phyloP scores from a whole-genome alignment of 2,329 filamentous ascomycete species.

The Trichoderma polysporum region DNA sequence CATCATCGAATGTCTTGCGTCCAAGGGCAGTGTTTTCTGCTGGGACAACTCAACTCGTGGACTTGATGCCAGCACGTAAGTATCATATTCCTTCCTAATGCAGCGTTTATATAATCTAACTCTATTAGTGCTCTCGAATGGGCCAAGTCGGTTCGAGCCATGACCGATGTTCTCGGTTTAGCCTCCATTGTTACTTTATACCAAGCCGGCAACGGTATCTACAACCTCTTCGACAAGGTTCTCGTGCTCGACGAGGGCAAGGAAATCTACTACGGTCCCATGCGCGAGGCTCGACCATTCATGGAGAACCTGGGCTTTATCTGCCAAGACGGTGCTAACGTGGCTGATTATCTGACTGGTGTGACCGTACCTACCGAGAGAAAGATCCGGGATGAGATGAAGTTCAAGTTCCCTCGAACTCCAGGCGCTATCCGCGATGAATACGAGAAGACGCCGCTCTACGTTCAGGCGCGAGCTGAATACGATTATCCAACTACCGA shows the following conservation, averaged over 20 bases:
- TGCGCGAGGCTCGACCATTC: slow-evolving; percentile 58
- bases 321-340: slow-evolving; percentile 60
- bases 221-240: slow-evolving; percentile 69
- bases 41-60: slow-evolving; percentile 69
- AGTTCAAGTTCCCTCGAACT: slow-evolving; percentile 46
- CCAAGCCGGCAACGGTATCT: slow-evolving; percentile 69
- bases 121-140: slow-evolving; percentile 54
- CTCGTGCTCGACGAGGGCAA: slow-evolving; percentile 66
- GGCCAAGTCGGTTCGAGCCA: slow-evolving; percentile 58
- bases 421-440: slow-evolving; percentile 43
- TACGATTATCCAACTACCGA: slow-evolving; percentile 56
- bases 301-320: slow-evolving; percentile 65
- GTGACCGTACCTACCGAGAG: slow-evolving; percentile 68
- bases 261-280: slow-evolving; percentile 64
- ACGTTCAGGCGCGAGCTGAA: slow-evolving; percentile 51
- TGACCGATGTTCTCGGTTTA: slow-evolving; percentile 62
- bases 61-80: slow-evolving; percentile 53
- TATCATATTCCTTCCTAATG: background rate
- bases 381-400: slow-evolving; percentile 49
- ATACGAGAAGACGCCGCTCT: slow-evolving; percentile 55
- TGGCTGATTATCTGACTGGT: slow-evolving; percentile 65
- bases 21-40: slow-evolving; percentile 58
- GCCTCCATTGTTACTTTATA: slow-evolving; percentile 65
- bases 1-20: slow-evolving; percentile 63
- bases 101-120: background rate